A percentile compares a stretch with the other conserved stretches of the same genome.
These are phyloP conservation scores for Dendrobium huoshanense DNA, from an alignment of 106 monocot genomes.

Conservation along the genomic window DNA sequence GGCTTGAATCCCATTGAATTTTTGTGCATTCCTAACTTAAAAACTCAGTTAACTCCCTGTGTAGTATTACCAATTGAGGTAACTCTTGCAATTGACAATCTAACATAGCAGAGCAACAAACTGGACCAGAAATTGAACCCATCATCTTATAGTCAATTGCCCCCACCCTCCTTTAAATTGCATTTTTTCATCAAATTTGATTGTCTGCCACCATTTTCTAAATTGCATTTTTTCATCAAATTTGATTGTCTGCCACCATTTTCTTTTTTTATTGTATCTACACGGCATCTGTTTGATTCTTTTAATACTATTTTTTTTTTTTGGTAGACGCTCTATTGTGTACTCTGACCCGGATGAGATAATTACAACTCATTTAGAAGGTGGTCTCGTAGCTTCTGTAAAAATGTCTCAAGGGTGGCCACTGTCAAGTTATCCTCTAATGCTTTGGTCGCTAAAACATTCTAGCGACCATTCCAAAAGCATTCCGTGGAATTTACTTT, in stretches of 20 bases:
- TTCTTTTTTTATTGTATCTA: background rate
- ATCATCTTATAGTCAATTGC: background rate
- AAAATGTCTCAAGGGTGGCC: slow-evolving; percentile 7
- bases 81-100: background rate
- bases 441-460: background rate
- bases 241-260: background rate
- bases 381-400: background rate
- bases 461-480: slow-evolving; percentile 2
- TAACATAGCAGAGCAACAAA: background rate
- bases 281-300: background rate
- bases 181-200: background rate
- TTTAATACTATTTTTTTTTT: background rate
- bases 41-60: too few relatives aligned
- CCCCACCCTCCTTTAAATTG: background rate
- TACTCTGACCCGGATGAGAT: slow-evolving; percentile 2
- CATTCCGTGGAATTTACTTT: slow-evolving; percentile 3
- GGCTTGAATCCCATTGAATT: too few relatives aligned
- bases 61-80: background rate
- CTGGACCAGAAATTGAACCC: background rate
- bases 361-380: slow-evolving; percentile 1
- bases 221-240: too few relatives aligned
- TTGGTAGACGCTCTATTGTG: background rate
- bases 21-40: too few relatives aligned
- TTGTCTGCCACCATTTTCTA: background rate
- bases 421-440: slow-evolving; percentile 3